Conservation (phyloP, 306 rosid genomes). For the Rosa multiflora region DNA sequence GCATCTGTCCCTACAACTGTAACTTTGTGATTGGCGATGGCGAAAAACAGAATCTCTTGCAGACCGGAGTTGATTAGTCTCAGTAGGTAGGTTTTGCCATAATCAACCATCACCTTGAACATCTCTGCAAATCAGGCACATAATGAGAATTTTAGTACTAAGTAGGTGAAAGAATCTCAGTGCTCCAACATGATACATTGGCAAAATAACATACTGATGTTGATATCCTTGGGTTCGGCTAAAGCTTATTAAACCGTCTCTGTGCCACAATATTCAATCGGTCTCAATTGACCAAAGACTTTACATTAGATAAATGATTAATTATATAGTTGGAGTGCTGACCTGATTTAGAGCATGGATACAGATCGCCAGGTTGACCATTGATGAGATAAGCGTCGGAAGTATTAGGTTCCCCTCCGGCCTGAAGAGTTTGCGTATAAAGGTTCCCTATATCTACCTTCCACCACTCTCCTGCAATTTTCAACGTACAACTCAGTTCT, state of each 20-base stretch:
- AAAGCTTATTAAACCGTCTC: neutral
- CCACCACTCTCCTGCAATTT: conserved; percentile 36
- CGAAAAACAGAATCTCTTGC: conserved; percentile 19
- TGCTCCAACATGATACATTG: neutral
- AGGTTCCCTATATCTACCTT: conserved; percentile 20
- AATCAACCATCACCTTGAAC: conserved; percentile 10
- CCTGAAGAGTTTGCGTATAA: neutral
- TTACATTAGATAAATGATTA: neutral
- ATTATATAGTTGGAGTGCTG: neutral
- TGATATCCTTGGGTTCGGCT: neutral
- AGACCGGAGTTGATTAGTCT: conserved; percentile 20
- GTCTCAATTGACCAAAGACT: neutral
- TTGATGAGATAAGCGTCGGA: conserved; percentile 31
- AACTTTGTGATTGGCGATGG: conserved; percentile 29
- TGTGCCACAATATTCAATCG: no score
- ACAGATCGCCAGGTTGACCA: conserved; percentile 34
- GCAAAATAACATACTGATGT: neutral
- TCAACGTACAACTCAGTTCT: neutral
- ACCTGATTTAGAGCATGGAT: conserved; percentile 31
- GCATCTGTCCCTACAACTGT: conserved; percentile 34
- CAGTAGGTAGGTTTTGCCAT: conserved; percentile 32
- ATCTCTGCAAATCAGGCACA: conserved; percentile 5
- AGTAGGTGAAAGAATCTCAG: neutral
- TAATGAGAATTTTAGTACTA: neutral
- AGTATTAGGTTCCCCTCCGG: conserved; percentile 16